phyloP scores from a whole-genome alignment of 2,329 filamentous ascomycete genomes.

The Penicillium concentricum region DNA sequence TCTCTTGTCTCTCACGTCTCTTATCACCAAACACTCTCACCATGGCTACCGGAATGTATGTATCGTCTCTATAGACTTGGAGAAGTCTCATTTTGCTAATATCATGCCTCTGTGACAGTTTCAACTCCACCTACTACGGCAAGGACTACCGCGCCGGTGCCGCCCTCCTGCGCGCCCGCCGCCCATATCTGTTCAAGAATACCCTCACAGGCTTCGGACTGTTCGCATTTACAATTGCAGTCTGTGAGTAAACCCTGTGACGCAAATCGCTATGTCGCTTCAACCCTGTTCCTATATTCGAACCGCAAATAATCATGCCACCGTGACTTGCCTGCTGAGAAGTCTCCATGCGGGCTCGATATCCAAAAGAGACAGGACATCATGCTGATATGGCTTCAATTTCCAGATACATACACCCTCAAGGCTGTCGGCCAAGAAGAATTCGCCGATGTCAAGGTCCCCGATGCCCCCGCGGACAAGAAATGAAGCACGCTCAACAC shows the following conservation, averaged over 20 bases:
- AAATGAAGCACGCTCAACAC: conserved; percentile 20
- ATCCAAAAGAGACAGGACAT: neutral
- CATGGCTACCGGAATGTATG: conserved; percentile 28
- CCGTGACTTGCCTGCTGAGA: neutral
- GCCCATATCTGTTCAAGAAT: conserved; percentile 91
- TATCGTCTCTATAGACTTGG: neutral
- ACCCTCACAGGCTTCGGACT: conserved; percentile 75
- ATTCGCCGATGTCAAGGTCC: conserved; percentile 92
- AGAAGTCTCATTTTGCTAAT: conserved; percentile 3
- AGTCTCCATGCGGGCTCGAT: neutral
- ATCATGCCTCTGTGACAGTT: conserved; percentile 35
- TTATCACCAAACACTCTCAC: conserved; percentile 1
- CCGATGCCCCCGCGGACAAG: conserved; percentile 60
- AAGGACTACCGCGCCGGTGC: conserved; percentile 79
- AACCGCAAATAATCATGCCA: conserved; percentile 6
- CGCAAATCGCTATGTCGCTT: neutral
- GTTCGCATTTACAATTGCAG: conserved; percentile 70
- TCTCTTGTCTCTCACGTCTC: conserved; percentile 5
- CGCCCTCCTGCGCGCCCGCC: conserved; percentile 84
- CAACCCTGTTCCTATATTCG: neutral
- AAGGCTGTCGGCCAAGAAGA: conserved; percentile 90
- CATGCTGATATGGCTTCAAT: conserved; percentile 2
- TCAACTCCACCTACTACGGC: conserved; percentile 88
- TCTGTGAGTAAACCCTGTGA: conserved; percentile 66
- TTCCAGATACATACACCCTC: conserved; percentile 69